Conservation (phyloP, 2,329 filamentous ascomycete species). For the Fusarium torulosum region DNA sequence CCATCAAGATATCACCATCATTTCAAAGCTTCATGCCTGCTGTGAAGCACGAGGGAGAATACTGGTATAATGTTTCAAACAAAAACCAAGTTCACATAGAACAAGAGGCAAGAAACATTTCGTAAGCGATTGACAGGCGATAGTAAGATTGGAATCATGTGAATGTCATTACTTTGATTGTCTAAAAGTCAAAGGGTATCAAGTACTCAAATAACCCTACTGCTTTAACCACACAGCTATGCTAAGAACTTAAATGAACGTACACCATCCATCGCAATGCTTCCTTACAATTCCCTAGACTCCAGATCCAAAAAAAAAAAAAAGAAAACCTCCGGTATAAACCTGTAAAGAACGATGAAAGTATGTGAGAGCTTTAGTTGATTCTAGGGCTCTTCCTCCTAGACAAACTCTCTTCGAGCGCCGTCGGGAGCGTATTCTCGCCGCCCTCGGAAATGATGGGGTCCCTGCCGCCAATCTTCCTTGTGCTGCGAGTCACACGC, state of each 20-base stretch:
- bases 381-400: slow-evolving; percentile 69
- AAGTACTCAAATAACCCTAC: slow-evolving; percentile 52
- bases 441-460: slow-evolving; percentile 58
- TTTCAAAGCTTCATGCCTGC: neutral
- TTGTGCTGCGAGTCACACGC: slow-evolving; percentile 53
- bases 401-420: slow-evolving; percentile 60
- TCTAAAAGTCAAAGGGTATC: slow-evolving; percentile 52
- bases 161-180: slow-evolving; percentile 35
- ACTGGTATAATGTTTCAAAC: neutral
- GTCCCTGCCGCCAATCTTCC: slow-evolving; percentile 45
- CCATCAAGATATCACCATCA: too few species aligned
- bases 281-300: slow-evolving; percentile 31
- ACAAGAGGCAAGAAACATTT: neutral
- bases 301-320: slow-evolving; percentile 24
- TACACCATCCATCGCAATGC: slow-evolving; percentile 10
- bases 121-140: neutral
- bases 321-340: slow-evolving; percentile 3
- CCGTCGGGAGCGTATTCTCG: slow-evolving; percentile 63
- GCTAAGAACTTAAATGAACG: slow-evolving; percentile 28
- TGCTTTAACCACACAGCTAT: slow-evolving; percentile 27
- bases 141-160: slow-evolving; percentile 9
- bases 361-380: slow-evolving; percentile 46
- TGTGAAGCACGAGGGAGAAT: neutral
- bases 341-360: slow-evolving; percentile 1
- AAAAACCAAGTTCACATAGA: neutral